Evolutionary conservation across 2,329 filamentous ascomycete species (phyloP).

Genomic region (Colletotrichum graminicola): DNA sequence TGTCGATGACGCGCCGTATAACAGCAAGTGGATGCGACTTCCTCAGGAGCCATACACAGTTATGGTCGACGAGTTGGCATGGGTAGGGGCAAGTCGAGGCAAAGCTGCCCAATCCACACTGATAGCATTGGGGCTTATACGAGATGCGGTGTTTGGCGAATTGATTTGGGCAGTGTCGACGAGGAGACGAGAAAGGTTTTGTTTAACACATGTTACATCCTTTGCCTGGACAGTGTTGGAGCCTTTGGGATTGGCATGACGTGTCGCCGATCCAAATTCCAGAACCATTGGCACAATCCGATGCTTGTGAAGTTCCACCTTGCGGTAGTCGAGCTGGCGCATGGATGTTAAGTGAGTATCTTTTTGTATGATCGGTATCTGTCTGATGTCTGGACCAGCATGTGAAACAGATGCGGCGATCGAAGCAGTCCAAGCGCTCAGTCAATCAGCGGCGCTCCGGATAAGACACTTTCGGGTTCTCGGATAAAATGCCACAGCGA

Average conservation of each 20-base stretch:
- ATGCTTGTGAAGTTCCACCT: conserved; percentile 30
- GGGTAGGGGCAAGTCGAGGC: not conserved
- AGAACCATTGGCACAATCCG: conserved; percentile 21
- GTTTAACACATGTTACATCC: conserved; percentile 15
- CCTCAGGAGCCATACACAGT: not conserved
- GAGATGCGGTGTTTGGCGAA: not conserved
- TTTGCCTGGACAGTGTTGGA: not conserved
- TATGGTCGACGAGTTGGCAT: conserved; percentile 7
- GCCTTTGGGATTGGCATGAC: conserved; percentile 22
- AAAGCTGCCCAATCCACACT: conserved; percentile 16
- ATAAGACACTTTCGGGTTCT: conserved; percentile 10
- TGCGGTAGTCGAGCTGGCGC: conserved; percentile 28
- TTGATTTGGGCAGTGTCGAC: not conserved
- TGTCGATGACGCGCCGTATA: not conserved
- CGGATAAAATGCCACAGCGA: conserved; percentile 10
- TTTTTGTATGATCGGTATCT: conserved; percentile 31
- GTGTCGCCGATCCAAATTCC: conserved; percentile 26
- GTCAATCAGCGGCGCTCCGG: conserved; percentile 15
- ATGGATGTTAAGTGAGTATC: conserved; percentile 31
- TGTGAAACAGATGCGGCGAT: conserved; percentile 32
- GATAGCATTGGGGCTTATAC: conserved; percentile 16
- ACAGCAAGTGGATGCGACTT: not conserved
- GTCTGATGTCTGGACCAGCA: conserved; percentile 29
- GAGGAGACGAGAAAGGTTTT: conserved; percentile 34
- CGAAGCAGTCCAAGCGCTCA: conserved; percentile 29